phyloP scores from a whole-genome alignment of 2,329 filamentous ascomycete genomes.

The Elsinoe necatrix region DNA sequence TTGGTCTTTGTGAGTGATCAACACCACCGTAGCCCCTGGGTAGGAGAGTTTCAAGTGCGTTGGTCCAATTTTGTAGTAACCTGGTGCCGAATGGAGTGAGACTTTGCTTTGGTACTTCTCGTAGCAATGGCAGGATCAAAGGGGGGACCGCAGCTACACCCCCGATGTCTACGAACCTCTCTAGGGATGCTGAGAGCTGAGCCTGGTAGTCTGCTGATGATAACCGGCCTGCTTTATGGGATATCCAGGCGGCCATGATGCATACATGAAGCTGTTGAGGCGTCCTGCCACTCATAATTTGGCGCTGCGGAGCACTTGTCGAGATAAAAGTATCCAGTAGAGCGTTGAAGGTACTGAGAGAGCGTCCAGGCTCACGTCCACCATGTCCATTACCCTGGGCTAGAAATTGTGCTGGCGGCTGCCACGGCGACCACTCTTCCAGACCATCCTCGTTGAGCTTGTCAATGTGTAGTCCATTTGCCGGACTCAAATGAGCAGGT shows the following conservation, averaged over 20 bases:
- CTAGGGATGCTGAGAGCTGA: background rate
- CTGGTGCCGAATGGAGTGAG: background rate
- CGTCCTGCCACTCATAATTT: background rate
- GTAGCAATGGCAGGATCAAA: background rate
- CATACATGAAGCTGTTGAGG: slow-evolving; percentile 10
- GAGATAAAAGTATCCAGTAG: background rate
- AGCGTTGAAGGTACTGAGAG: slow-evolving; percentile 12
- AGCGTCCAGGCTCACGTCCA: slow-evolving; percentile 9
- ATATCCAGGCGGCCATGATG: background rate
- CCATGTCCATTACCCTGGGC: background rate
- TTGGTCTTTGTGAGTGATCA: background rate
- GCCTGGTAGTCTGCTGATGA: background rate
- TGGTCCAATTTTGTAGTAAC: background rate
- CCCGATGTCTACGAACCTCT: background rate
- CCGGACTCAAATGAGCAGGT: slow-evolving; percentile 42
- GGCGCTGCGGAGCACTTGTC: background rate
- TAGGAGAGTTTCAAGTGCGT: background rate
- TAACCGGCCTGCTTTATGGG: background rate
- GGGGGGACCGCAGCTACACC: slow-evolving; percentile 1
- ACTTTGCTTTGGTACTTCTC: background rate
- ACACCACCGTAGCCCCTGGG: background rate
- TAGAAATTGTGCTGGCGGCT: background rate
- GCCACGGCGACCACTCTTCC: slow-evolving; percentile 69
- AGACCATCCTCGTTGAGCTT: slow-evolving; percentile 55
- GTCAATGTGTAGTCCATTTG: slow-evolving; percentile 42